Conservation (phyloP, 768 basidiomycete species). For the Phaeotremella skinneri region DNA sequence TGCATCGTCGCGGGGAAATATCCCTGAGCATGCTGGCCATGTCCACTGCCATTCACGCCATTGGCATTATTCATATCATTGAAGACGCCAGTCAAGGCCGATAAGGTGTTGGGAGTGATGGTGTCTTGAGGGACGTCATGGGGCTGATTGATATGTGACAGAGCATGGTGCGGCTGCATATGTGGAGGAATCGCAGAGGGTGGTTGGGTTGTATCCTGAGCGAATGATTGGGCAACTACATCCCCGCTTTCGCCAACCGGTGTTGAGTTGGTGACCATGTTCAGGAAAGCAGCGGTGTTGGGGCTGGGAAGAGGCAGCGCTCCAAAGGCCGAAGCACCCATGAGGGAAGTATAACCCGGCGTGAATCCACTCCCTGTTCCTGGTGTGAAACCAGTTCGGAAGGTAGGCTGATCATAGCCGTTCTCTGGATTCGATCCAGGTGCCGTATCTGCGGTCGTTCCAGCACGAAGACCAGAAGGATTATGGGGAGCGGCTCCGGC, state of each 20-base stretch:
- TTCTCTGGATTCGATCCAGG: background rate
- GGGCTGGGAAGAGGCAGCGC: constrained; percentile 78
- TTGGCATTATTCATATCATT: constrained; percentile 53
- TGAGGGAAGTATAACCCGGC: constrained; percentile 54
- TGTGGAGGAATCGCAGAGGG: constrained; percentile 41
- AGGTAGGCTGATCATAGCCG: constrained; percentile 60
- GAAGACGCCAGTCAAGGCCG: constrained; percentile 75
- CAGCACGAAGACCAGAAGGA: background rate
- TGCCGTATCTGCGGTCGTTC: constrained; percentile 20
- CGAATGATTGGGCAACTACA: constrained; percentile 14
- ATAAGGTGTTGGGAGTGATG: constrained; percentile 70
- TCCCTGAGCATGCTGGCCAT: background rate
- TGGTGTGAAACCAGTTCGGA: constrained; percentile 79
- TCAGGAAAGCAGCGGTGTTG: constrained; percentile 86
- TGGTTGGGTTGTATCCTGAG: constrained; percentile 11
- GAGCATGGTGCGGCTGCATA: constrained; percentile 32
- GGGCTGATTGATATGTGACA: constrained; percentile 28
- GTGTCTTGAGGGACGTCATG: constrained; percentile 38
- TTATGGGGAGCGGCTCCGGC: constrained; percentile 32
- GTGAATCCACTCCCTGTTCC: constrained; percentile 68
- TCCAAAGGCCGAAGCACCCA: constrained; percentile 61
- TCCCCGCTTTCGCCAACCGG: constrained; percentile 34
- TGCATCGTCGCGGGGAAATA: constrained; percentile 8
- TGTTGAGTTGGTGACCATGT: constrained; percentile 74
- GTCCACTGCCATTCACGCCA: constrained; percentile 1